Evolutionary conservation across 2,329 filamentous ascomycete species (phyloP).

Genomic region (Epichloe typhina): DNA sequence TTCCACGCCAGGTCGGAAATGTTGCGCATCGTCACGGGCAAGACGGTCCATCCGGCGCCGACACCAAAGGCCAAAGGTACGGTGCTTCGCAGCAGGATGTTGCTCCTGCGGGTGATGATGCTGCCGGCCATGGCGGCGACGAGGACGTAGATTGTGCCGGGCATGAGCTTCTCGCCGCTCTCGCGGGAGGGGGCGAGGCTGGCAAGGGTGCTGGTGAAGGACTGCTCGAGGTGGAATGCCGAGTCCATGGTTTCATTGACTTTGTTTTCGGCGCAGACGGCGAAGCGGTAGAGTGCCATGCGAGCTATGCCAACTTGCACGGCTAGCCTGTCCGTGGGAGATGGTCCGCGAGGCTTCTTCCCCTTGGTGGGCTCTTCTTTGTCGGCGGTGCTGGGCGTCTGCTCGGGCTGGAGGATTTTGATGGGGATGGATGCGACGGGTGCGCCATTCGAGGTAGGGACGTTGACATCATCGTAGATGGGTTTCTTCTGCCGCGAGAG

Average conservation of each 20-base stretch:
- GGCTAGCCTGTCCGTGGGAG: slow-evolving; percentile 82
- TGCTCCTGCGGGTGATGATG: slow-evolving; percentile 80
- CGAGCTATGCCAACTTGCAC: slow-evolving; percentile 68
- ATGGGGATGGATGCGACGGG: slow-evolving; percentile 16
- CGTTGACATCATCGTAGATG: slow-evolving; percentile 66
- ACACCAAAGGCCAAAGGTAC: slow-evolving; percentile 71
- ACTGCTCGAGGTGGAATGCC: slow-evolving; percentile 74
- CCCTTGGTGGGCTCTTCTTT: slow-evolving; percentile 18
- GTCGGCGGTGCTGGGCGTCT: slow-evolving; percentile 14
- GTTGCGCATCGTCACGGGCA: slow-evolving; percentile 86
- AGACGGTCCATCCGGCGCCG: slow-evolving; percentile 67
- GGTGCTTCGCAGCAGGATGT: slow-evolving; percentile 64
- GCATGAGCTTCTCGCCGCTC: slow-evolving; percentile 78
- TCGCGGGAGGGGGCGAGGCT: slow-evolving; percentile 76
- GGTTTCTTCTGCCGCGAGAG: slow-evolving; percentile 39
- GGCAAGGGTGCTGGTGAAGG: slow-evolving; percentile 79
- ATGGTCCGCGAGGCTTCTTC: slow-evolving; percentile 36
- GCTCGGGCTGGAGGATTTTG: slow-evolving; percentile 12
- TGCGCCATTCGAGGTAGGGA: slow-evolving; percentile 17
- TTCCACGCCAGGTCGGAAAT: slow-evolving; percentile 76
- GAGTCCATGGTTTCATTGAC: slow-evolving; percentile 73
- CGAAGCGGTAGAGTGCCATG: slow-evolving; percentile 66
- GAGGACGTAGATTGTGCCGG: slow-evolving; percentile 80
- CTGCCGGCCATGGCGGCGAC: slow-evolving; percentile 91
- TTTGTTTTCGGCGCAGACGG: slow-evolving; percentile 61